A percentile compares a stretch with the other conserved stretches of the same genome.
phyloP scores from a whole-genome alignment of 208 protist species.

The Phytomonas serpens region DNA sequence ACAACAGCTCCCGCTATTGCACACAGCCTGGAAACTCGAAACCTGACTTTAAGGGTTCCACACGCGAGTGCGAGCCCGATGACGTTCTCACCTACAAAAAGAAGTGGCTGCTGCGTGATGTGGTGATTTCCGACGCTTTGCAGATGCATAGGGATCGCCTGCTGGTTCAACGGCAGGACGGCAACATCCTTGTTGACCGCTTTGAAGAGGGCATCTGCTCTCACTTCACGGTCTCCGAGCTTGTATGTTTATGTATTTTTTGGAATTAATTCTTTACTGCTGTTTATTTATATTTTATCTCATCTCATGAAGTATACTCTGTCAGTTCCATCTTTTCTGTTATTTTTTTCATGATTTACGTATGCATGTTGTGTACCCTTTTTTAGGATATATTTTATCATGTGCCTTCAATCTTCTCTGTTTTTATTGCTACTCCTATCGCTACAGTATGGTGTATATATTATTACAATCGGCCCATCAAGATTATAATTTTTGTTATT shows the following conservation, averaged over 20 bases:
- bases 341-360: no score
- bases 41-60: constrained; percentile 15
- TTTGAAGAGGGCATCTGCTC: not conserved
- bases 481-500: no score
- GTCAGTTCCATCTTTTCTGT: not conserved
- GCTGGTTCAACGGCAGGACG: constrained; percentile 21
- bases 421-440: no score
- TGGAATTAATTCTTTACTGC: constrained; percentile 7
- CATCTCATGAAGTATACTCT: constrained; percentile 4
- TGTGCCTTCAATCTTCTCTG: no score
- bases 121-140: constrained; percentile 30
- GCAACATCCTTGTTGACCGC: constrained; percentile 12
- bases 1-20: constrained; percentile 30
- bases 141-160: constrained; percentile 45
- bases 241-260: not conserved
- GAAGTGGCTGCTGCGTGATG: constrained; percentile 13
- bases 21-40: constrained; percentile 12
- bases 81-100: constrained; percentile 34
- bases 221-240: not conserved
- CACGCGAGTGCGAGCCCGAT: constrained; percentile 12
- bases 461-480: no score
- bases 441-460: no score
- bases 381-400: no score
- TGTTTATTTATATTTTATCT: constrained; percentile 6
- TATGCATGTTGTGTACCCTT: no score